Base-by-base conservation (phyloP, 2,329 filamentous ascomycete species). In the Berkeleyomyces rouxiae region DNA sequence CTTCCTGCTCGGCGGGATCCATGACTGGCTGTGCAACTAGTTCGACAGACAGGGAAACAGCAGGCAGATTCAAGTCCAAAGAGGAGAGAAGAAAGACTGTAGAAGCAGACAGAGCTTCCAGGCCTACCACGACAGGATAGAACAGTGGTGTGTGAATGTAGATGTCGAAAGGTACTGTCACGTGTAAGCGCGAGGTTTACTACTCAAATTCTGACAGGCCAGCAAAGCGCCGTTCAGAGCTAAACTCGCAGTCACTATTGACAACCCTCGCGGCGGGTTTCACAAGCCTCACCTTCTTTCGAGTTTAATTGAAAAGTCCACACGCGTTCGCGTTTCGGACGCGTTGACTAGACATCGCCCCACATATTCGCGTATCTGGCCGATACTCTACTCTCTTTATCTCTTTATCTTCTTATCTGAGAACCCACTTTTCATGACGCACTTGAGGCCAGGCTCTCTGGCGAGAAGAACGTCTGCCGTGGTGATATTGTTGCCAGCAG, bases 1-100 rank as follows among this genome's bases (percentile, higher is more conserved):
- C 68, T 11, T 71, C 69, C 69, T 70, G 77, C 16, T 74, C 72
- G 10, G 67, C 68, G 33, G 76, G 73, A 65, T 82, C 78, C 79
- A 83, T 82, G 7, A 36, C 66, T n/a, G 16, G 31, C 6, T 3
- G 13, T 23, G 23, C 23, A 33, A 33, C 23, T 55, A 9, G 49
- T 36, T n/a, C 11, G 36, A 39, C n/a, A 31, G 31, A 39, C 5
- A 31, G n/a, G 49, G 49, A 53, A n/a, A 13, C 7, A 47, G 23
- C 5, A 47, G 44, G 44, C n/a, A 47, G 44, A 23, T 47, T 47
- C 23, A 23, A 23, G 44, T 47, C n/a, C 5, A 47, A 23, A 23
- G n/a, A 9, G n/a, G 44, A 47, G 10, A 23, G 42, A 43, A 7
- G 42, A 44, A 13, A 11, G 9, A 1, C 10, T 4, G 42, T 4